Conservation (phyloP, 768 basidiomycete species). For the Tulasnella sp. region DNA sequence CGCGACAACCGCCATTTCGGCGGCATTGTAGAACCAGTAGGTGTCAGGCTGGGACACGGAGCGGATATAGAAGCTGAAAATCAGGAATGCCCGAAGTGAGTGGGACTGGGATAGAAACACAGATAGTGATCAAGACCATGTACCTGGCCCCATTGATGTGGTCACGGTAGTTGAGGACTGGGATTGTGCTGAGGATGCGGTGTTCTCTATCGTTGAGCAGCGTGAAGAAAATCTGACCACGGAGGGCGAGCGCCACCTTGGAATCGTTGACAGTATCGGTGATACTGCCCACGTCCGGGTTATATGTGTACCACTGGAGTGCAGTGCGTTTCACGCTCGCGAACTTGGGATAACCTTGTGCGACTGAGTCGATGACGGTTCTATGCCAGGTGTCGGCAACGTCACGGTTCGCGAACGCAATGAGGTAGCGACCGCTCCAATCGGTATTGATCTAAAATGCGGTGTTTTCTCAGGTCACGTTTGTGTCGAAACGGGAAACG, state of each 20-base stretch:
- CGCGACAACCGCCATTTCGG: too few relatives aligned
- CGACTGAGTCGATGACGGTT: background rate
- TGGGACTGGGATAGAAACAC: too few relatives aligned
- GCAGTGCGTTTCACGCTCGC: background rate
- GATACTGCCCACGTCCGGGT: background rate
- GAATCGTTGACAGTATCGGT: background rate
- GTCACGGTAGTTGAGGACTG: background rate
- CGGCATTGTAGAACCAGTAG: too few relatives aligned
- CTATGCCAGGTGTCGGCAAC: background rate
- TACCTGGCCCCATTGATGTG: background rate
- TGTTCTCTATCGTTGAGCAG: background rate
- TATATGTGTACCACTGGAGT: background rate
- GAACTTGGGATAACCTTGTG: background rate
- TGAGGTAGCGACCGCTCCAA: background rate
- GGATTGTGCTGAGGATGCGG: background rate
- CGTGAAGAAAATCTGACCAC: background rate
- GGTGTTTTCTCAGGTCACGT: too few relatives aligned
- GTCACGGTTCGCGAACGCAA: background rate
- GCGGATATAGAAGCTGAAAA: too few relatives aligned
- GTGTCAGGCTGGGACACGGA: too few relatives aligned
- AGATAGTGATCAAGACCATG: too few relatives aligned
- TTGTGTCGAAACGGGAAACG: too few relatives aligned
- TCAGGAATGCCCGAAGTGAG: too few relatives aligned
- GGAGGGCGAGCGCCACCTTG: background rate
- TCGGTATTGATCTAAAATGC: background rate